Base-by-base conservation (phyloP, 2,329 filamentous ascomycete species). In the Cladosporium sp. region DNA sequence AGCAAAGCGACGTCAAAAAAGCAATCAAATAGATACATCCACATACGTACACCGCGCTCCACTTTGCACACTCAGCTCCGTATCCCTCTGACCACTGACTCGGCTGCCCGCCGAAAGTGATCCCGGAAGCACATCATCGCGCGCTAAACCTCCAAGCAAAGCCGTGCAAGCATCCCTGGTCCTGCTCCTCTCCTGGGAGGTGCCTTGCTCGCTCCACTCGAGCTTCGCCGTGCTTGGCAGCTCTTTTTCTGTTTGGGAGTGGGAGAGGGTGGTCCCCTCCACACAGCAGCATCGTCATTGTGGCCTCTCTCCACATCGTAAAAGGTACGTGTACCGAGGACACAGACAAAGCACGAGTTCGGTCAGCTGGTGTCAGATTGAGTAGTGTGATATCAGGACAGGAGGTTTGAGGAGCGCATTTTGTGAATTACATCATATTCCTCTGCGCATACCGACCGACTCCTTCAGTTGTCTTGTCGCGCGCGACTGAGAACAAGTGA, bases 101-200 rank as follows among this genome's bases (percentile, higher is more conserved):
- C 55, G 55, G 28, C 21, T 18, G 32, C 32, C n/a, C 30, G 21
- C 55, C 55, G 55, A 58, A 58, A 58, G 21, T 36, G 55, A 58
- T 58, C 55, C 55, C 55, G 34, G 55, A 34, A 58, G 55, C 55
- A 38, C 55, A 58, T 58, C 55, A 58, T 58, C 55, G 28, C 30
- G n/a, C 28, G 28, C 28, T 30, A n/a, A 28, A 12, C 15, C 26
- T 30, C 24, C 15, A 15, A 54, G 34, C 34, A 36, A 36, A 36
- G 34, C 34, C 34, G 34, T 36, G 24, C 21, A 30, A 52, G 15
- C 49, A 30, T n/a, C 24, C 49, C 49, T 18, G 21, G 24, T 28
- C 49, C 26, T 52, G 49, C 24, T 4, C 10, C 10, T 44, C 24
- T 30, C 24, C 12, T 26, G 52, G n/a, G n/a, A 47, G 41, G 6